Evolutionary conservation across 164 flowering plant species (phyloP), one percentile per base, ranked within the genome.

Genomic region (Litsea cubeba): DNA sequence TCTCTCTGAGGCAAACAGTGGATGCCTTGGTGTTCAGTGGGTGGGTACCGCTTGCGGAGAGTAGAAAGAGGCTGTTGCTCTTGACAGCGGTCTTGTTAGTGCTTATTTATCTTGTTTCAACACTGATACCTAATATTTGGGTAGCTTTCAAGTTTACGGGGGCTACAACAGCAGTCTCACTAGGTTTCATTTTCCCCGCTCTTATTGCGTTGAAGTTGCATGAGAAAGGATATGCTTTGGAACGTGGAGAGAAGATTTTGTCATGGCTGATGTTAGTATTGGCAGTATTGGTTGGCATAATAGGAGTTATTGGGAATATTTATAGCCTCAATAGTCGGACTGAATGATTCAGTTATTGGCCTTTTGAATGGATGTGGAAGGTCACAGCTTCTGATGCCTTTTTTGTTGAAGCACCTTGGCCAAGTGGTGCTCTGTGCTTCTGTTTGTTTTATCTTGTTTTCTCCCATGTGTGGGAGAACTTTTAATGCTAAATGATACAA

Each of bases 61-160:
- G 94, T 76, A 86, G 91, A 83, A 91, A 86, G 86, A 91, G 97
- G 77, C 90, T 87, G 49, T 67, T 89, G 80, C 76, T 66, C 26
- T 79, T 92, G 50, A 96, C 98, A 20, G 81, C 58, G 15, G 86
- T 88, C 26, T 79, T 96, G 35, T 77, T 96, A 75, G 83, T 24
- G 3, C 83, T 91, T 63, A 85, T 89, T 25, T 96, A 91, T 76
- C 15, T 91, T 22, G 97, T 89, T 0, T 96, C 98, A 24, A 91
- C 97, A 2, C 86, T 91, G 93, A 87, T 96, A 72, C 99, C 98
- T 5, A 94, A 80, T 76, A 95, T 95, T 71, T 96, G 99, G 98
- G 91, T 91, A 2, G 99, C 99, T 69, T 94, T 96, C 81, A 96
- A 92, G 81, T 94, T 96, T 79, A 94, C 99, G 22, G 99, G 99